Evolutionary conservation across 192 early-diverging fungal species (phyloP).

Genomic region (Coemansia sp.): DNA sequence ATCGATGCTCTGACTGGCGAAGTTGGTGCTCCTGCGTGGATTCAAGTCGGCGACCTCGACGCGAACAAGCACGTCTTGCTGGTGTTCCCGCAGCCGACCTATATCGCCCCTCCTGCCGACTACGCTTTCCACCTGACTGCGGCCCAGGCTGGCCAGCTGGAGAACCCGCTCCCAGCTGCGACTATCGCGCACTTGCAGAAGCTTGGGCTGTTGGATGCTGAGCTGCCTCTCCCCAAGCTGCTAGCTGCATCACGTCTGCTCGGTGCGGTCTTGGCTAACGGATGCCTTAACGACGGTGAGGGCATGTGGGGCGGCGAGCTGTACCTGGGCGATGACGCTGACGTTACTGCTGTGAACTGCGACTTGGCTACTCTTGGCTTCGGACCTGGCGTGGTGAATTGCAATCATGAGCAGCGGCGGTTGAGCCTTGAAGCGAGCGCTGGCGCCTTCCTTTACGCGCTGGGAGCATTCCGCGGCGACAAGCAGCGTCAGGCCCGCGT

Average conservation of each 20-base stretch:
- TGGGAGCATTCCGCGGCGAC: constrained; percentile 1
- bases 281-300: neutral
- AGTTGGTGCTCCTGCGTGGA: constrained; percentile 11
- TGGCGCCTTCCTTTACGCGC: constrained; percentile 9
- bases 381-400: neutral
- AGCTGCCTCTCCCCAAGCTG: constrained; percentile 21
- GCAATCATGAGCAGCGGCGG: neutral
- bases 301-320: constrained; percentile 5
- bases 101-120: constrained; percentile 12
- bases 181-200: constrained; percentile 3
- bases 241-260: constrained; percentile 22
- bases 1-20: constrained; percentile 12
- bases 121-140: constrained; percentile 4
- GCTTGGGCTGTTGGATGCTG: constrained; percentile 18
- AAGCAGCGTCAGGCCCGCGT: neutral
- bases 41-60: constrained; percentile 21
- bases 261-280: neutral
- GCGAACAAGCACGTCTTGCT: constrained; percentile 16
- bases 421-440: neutral
- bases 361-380: constrained; percentile 25
- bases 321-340: constrained; percentile 17
- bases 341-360: constrained; percentile 18
- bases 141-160: neutral
- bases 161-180: constrained; percentile 3
- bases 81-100: constrained; percentile 19